Conservation (phyloP, 805 yeast genomes). For the Yarrowia sp. region DNA sequence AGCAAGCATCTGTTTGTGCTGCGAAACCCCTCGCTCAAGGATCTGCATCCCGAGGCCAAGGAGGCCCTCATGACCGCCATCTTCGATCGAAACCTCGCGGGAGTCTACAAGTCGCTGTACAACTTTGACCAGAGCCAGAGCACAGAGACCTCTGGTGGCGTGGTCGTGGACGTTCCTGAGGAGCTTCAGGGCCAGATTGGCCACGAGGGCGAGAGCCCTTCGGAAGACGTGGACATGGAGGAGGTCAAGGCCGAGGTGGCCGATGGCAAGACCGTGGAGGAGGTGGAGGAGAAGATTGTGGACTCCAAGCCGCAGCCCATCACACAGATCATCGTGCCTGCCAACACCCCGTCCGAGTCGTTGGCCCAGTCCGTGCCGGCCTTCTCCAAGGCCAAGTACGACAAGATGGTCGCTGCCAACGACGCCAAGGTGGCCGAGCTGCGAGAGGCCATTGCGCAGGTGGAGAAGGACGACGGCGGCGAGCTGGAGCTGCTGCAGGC, state of each 20-base stretch:
- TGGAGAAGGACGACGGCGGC: slow-evolving; percentile 77
- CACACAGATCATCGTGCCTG: slow-evolving; percentile 24
- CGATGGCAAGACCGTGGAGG: slow-evolving; percentile 17
- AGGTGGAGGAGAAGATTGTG: slow-evolving; percentile 19
- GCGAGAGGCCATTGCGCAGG: slow-evolving; percentile 46
- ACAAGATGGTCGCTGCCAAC: slow-evolving; percentile 52
- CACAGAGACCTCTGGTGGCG: slow-evolving; percentile 34
- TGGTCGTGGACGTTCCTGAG: slow-evolving; percentile 16
- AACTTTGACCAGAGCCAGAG: slow-evolving; percentile 41
- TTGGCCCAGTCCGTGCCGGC: slow-evolving; percentile 37
- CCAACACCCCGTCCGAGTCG: slow-evolving; percentile 14
- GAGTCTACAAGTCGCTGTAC: slow-evolving; percentile 71
- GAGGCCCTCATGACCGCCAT: slow-evolving; percentile 54
- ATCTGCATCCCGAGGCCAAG: slow-evolving; percentile 46
- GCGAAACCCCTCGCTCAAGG: slow-evolving; percentile 42
- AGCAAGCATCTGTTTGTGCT: slow-evolving; percentile 77
- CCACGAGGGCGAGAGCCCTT: slow-evolving; percentile 19
- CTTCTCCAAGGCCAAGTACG: slow-evolving; percentile 62
- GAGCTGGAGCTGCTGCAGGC: slow-evolving; percentile 76
- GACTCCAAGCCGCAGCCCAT: slow-evolving; percentile 12
- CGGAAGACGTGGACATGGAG: slow-evolving; percentile 20
- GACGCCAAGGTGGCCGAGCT: slow-evolving; percentile 51
- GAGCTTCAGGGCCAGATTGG: slow-evolving; percentile 24
- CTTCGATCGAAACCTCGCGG: slow-evolving; percentile 65
- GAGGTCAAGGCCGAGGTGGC: slow-evolving; percentile 20